Percentiles rank a stretch among this genome's conserved stretches.
phyloP scores from a whole-genome alignment of 1,139 yeast genomes.

The Protomyces lactucae-debilis region DNA sequence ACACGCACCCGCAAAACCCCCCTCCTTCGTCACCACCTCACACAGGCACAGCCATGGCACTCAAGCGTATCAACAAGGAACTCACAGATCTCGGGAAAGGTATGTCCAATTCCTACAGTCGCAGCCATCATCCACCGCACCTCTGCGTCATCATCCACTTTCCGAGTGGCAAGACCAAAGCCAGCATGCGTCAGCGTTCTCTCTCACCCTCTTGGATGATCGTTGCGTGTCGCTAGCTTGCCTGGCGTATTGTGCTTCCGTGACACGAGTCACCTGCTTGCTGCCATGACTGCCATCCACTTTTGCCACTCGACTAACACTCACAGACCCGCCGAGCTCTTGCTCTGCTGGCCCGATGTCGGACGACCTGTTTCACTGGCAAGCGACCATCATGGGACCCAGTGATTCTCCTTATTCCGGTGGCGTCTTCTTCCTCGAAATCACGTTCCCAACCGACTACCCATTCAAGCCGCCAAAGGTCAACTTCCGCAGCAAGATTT shows the following conservation, averaged over 20 bases:
- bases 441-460: slow-evolving; percentile 91
- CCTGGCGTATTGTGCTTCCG: too few species aligned
- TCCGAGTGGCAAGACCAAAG: too few species aligned
- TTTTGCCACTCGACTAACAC: background rate
- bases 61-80: slow-evolving; percentile 93
- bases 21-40: background rate
- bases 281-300: too few species aligned
- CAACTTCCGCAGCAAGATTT: slow-evolving; percentile 81
- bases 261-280: too few species aligned
- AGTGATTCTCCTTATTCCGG: slow-evolving; percentile 91
- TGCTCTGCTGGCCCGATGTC: slow-evolving; percentile 99
- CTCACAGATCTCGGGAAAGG: slow-evolving; percentile 82
- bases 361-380: slow-evolving; percentile 93
- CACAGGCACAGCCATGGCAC: slow-evolving; percentile 54
- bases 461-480: slow-evolving; percentile 94
- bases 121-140: too few species aligned
- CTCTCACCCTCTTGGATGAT: too few species aligned
- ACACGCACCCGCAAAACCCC: background rate
- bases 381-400: slow-evolving; percentile 95
- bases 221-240: too few species aligned
- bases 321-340: slow-evolving; percentile 88
- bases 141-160: too few species aligned
- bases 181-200: too few species aligned
- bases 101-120: background rate
- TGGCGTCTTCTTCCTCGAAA: slow-evolving; percentile 84